Percentiles rank a stretch among this genome's conserved stretches.
Evolutionary conservation across 352 stramenopile species (phyloP).

Genomic region (Phytopythium sindhum): DNA sequence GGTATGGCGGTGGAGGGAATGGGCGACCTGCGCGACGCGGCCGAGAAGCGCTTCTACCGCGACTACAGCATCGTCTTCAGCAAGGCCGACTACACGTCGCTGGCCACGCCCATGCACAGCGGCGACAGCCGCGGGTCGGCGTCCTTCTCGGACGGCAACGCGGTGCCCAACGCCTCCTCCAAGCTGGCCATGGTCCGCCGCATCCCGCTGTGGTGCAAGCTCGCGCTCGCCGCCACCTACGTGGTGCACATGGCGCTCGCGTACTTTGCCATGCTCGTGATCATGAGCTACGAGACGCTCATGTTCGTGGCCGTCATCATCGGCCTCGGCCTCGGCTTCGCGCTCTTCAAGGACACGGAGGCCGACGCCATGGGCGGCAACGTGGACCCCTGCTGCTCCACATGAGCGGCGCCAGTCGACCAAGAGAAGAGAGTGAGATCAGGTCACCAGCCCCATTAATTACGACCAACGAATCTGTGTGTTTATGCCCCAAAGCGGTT

Average conservation of each 20-base stretch:
- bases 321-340: conserved; percentile 66
- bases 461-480: neutral
- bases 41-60: conserved; percentile 40
- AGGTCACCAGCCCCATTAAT: neutral
- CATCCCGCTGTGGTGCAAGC: conserved; percentile 63
- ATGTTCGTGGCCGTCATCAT: conserved; percentile 71
- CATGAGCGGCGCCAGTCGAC: conserved; percentile 19
- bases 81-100: conserved; percentile 49
- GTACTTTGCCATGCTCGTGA: conserved; percentile 81
- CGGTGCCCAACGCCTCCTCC: conserved; percentile 35
- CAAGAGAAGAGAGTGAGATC: neutral
- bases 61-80: conserved; percentile 56
- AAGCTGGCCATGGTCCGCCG: conserved; percentile 21
- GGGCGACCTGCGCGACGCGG: conserved; percentile 43
- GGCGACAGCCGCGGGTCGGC: conserved; percentile 31
- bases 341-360: conserved; percentile 74
- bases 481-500: no score
- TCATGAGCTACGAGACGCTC: conserved; percentile 80
- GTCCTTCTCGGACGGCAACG: conserved; percentile 27
- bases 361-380: conserved; percentile 62
- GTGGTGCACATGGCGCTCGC: conserved; percentile 81
- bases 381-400: conserved; percentile 79
- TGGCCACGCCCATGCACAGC: conserved; percentile 34
- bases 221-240: conserved; percentile 58
- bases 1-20: conserved; percentile 66